phyloP scores from a whole-genome alignment of 2,329 filamentous ascomycete genomes.

The Pseudocercospora pini-densiflorae region DNA sequence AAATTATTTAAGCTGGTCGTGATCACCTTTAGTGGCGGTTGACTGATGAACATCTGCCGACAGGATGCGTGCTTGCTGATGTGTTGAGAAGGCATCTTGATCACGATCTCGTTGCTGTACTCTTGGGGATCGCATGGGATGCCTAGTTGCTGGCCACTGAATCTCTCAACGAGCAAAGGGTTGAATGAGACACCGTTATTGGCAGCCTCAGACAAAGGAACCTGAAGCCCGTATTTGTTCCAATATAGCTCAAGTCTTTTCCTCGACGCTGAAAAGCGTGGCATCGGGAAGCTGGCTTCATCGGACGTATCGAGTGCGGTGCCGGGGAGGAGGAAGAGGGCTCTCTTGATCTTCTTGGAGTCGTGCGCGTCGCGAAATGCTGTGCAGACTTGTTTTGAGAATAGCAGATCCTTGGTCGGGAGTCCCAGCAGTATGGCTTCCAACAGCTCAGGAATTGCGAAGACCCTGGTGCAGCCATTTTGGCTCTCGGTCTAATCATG shows the following conservation, averaged over 20 bases:
- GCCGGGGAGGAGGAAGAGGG: neutral
- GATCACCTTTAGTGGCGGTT: neutral
- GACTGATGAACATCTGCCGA: neutral
- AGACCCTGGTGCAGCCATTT: neutral
- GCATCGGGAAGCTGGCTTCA: neutral
- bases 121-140: too few relatives aligned
- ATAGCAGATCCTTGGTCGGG: neutral
- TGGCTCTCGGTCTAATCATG: neutral
- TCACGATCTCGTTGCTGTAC: too few relatives aligned
- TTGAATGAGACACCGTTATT: neutral
- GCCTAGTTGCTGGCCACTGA: neutral
- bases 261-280: neutral
- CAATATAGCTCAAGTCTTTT: neutral
- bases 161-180: neutral
- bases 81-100: too few relatives aligned
- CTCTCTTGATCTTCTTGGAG: neutral
- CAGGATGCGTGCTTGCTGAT: neutral
- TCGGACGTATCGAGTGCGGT: neutral
- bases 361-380: neutral
- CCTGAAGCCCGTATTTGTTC: neutral
- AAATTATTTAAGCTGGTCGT: neutral
- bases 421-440: neutral
- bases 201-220: neutral
- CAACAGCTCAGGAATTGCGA: neutral
- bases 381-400: neutral